Evolutionary conservation across 176 grass and related monocot genomes (phyloP).

Genomic region (Carex parvula): DNA sequence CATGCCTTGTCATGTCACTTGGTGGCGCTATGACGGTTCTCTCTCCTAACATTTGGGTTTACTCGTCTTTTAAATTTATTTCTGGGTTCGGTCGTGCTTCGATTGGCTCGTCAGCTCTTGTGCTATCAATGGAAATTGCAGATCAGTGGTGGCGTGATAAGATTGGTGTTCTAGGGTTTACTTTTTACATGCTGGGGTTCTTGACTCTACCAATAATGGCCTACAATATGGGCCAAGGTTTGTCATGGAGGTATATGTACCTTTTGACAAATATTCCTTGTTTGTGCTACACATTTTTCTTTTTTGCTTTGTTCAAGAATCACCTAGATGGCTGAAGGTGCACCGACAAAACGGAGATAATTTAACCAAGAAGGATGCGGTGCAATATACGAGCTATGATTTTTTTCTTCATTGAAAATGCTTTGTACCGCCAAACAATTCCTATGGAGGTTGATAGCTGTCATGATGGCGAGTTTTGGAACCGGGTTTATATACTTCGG

Average conservation of each 20-base stretch:
- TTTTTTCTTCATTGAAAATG: constrained; percentile 37
- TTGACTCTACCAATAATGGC: constrained; percentile 67
- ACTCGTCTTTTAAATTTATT: constrained; percentile 58
- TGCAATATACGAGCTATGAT: neutral
- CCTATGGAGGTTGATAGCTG: constrained; percentile 43
- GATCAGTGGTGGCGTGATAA: constrained; percentile 61
- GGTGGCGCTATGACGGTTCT: constrained; percentile 45
- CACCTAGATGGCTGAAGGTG: constrained; percentile 74
- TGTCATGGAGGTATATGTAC: constrained; percentile 66
- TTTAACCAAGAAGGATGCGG: neutral
- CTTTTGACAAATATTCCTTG: constrained; percentile 55
- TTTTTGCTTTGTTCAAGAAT: constrained; percentile 53
- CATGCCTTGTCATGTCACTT: constrained; percentile 48
- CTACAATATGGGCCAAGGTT: constrained; percentile 38
- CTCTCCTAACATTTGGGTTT: constrained; percentile 71
- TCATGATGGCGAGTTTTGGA: constrained; percentile 56
- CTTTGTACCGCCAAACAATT: constrained; percentile 47
- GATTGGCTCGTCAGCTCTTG: constrained; percentile 53
- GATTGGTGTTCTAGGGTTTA: constrained; percentile 54
- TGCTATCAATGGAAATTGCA: constrained; percentile 68
- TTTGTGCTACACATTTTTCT: constrained; percentile 53
- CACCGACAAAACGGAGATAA: constrained; percentile 25
- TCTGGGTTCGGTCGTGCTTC: constrained; percentile 58
- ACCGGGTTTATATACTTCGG: constrained; percentile 74
- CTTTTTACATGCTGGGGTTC: constrained; percentile 70